phyloP scores from a whole-genome alignment of 352 stramenopile species.

The Globisporangium okanoganense region DNA sequence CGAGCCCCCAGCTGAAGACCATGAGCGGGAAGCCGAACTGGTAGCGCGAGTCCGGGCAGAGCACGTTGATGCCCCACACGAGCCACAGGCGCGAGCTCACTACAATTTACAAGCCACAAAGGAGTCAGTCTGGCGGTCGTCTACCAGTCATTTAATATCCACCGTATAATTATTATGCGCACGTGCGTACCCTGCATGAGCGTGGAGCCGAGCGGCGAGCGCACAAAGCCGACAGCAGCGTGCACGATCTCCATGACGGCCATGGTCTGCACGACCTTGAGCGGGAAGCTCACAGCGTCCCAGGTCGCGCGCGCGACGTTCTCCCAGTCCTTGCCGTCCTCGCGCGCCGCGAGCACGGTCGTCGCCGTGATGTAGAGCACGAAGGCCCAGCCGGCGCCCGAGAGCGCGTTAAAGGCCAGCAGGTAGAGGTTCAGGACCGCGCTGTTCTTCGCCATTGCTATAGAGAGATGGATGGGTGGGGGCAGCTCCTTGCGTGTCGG shows the following conservation, averaged over 20 bases:
- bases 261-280: slow-evolving; percentile 91
- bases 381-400: slow-evolving; percentile 65
- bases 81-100: slow-evolving; percentile 92
- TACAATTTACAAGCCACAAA: slow-evolving; percentile 12
- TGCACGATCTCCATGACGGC: slow-evolving; percentile 97
- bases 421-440: slow-evolving; percentile 67
- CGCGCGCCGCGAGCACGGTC: slow-evolving; percentile 37
- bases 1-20: slow-evolving; percentile 83
- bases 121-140: not conserved
- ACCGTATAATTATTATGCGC: not conserved
- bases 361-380: slow-evolving; percentile 63
- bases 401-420: slow-evolving; percentile 68
- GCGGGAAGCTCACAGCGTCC: slow-evolving; percentile 47
- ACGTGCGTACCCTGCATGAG: slow-evolving; percentile 75
- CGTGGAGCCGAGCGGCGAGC: slow-evolving; percentile 92
- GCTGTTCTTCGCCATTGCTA: slow-evolving; percentile 57
- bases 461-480: not conserved
- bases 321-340: slow-evolving; percentile 48
- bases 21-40: slow-evolving; percentile 88
- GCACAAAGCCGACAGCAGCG: slow-evolving; percentile 92
- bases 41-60: slow-evolving; percentile 69
- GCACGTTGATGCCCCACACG: slow-evolving; percentile 92
- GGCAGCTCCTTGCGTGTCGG: slow-evolving; percentile 10
- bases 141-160: not conserved
- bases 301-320: slow-evolving; percentile 46